Base-by-base conservation (phyloP, 2,329 filamentous ascomycete genomes). In the Botrytis porri region DNA sequence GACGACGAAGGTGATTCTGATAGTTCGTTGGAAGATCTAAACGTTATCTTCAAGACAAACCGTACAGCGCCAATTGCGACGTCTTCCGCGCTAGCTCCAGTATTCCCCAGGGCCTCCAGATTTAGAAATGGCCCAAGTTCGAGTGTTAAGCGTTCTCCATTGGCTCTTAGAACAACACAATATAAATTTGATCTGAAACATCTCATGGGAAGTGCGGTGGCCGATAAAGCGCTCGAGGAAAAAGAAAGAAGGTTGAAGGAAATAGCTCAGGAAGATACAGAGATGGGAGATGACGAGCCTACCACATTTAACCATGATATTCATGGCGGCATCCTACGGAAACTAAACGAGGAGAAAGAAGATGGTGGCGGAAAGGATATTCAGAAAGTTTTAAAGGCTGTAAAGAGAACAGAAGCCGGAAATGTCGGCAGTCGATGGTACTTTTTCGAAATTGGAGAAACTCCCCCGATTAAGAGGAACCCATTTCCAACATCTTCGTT, bases 1-100 rank as follows among this genome's bases (percentile, higher is more conserved):
- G 93, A 95, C 78, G 91, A 92, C 16, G 87, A 86, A 60, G 86
- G 87, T 62, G 86, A 86, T 66, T 91, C 90, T 0, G 84, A 87
- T 73, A 84, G 82, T 69, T 86, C 85, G 1, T 78, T 89, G 32
- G 86, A 86, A 73, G 85, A 87, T 41, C 84, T 91, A 22, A 85
- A 87, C 8, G 65, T 72, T 1, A 73, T 79, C 8, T 64, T 76
- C n/a, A 73, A 75, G 12, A 71, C 72, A 62, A 61, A 71, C 35
- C 59, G 71, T 41, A 73, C 32, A 61, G 71, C 61, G 39, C 54
- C 77, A 76, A 57, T 76, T 74, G 48, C 32, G 22, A 69, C 54
- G 12, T 7, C 69, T 51, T 41, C 69, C 60, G 25, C 45, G 20
- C 59, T 45, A 66, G 29, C 67, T 43, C 75, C 73, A 39, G 73